Evolutionary conservation across 345 rosid species (phyloP), one percentile per base, ranked within the genome.

Genomic region (Euphorbia pulcherrima): DNA sequence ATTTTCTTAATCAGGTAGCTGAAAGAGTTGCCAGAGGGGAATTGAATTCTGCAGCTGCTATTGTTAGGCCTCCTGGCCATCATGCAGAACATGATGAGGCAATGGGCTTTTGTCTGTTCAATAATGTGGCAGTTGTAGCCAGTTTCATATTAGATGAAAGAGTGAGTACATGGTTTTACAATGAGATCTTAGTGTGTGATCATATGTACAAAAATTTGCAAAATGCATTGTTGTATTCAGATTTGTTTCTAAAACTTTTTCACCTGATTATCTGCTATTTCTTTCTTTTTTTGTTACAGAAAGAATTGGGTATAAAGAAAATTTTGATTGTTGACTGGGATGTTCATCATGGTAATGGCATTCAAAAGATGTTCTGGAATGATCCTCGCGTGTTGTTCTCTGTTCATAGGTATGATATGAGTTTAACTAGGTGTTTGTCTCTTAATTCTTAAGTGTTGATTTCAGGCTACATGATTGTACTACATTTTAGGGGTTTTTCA

Each of bases 11-110:
- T 47, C 70, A 93, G 98, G 79, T 81, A 50, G 83, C 87, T 24
- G 90, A 87, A 68, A 84, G 75, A 81, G 97, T 91, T 75, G 95
- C 99, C 23, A 81, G 77, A 75, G 91, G 96, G 56, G 96, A 94
- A 64, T 46, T 91, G 77, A 76, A 85, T 75, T 85, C 89, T 78
- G 97, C 87, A 29, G 92, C 85, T 73, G 95, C 97, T 53, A 78
- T 94, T 77, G 92, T 94, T 66, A 85, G 99, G 79, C 99, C 99
- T n/a, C 97, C 99, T n/a, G 99, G 99, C 5, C 99, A 94, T 77
- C 99, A 94, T 86, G 97, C 99, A 27, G 99, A 91, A 72, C 75
- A 75, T 53, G 75, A 89, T 79, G 79, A 86, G 80, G 86, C 96
- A 2, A 86, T 91, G 97, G 99, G 99, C 14, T 91, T 91, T 72